Percentiles rank a stretch among this genome's conserved stretches.
Evolutionary conservation across 345 rosid genomes (phyloP).

Genomic region (Luvunga scandens): DNA sequence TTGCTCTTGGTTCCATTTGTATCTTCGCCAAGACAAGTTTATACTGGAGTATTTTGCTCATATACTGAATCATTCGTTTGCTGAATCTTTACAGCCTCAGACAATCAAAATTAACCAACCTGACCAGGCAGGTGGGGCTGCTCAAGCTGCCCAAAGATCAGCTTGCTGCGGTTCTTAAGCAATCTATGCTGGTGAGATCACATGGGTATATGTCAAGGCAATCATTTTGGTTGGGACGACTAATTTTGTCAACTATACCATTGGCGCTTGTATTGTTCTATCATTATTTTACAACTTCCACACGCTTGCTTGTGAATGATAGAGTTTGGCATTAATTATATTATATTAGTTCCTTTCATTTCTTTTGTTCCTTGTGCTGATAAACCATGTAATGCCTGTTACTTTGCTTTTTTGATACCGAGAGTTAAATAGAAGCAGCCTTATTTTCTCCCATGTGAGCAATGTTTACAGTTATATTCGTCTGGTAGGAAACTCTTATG

Average conservation of each 20-base stretch:
- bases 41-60: not conserved
- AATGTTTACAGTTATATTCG: not conserved
- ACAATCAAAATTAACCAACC: constrained; percentile 53
- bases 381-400: not conserved
- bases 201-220: constrained; percentile 24
- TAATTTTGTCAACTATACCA: constrained; percentile 41
- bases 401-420: not conserved
- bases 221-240: constrained; percentile 20
- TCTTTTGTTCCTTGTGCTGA: not conserved
- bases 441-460: not conserved
- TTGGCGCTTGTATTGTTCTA: constrained; percentile 39
- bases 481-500: not conserved
- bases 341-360: constrained; percentile 14
- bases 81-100: constrained; percentile 44
- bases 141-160: constrained; percentile 40
- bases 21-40: not conserved
- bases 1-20: not conserved
- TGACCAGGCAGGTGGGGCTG: constrained; percentile 34
- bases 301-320: constrained; percentile 39
- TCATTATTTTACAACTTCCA: constrained; percentile 32
- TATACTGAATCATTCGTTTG: not conserved
- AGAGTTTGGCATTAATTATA: constrained; percentile 33
- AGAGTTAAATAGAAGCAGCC: not conserved
- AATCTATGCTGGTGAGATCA: constrained; percentile 8
- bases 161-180: constrained; percentile 58